Base-by-base conservation (phyloP, 2,329 filamentous ascomycete species). In the Pestalotiopsis fici region DNA sequence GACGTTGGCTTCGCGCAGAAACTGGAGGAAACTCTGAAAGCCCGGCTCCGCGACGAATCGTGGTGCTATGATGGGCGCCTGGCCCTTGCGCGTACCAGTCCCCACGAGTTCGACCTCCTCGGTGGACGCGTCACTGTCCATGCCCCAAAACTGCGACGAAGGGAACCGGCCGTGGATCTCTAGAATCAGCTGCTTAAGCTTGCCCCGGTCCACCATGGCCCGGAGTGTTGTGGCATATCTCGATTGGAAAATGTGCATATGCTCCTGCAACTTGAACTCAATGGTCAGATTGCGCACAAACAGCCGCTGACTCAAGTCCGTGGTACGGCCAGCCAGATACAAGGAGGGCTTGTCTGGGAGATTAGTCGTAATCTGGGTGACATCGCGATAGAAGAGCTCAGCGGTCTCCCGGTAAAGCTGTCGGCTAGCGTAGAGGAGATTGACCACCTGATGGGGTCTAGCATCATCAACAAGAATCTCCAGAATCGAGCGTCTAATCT, bases 21-120 rank as follows among this genome's bases (percentile, higher is more conserved):
- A 74, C n/a, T 60, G 69, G 2, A 76, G 69, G 56, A 77, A 76
- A 57, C 66, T 68, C 60, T 77, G 75, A n/a, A 77, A 77, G 6
- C 71, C 71, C 13, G 67, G 39, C 12, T 63, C 67, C 9, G 71
- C 72, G 21, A 77, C 69, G 37, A 74, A 74, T 1, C 68, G 66
- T 2, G 75, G 75, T 6, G 70, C 73, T 3, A 13, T n/a, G 27
- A 73, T 66, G 27, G 28, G 13, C 28, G 71, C 64, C 15, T 28
- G 60, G 1, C 64, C 57, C 9, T 67, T 69, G 7, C 67, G 65
- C 28, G 69, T 68, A 1, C 67, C 70, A 6, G 70, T 68, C 2
- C 66, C 69, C 3, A 56, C 21, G 2, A 66, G 18, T 2, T 64
- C 66, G 18, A 73, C 39, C 15, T 74, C 68, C 25, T 69, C 69